Conservation (phyloP, 306 rosid species). For the Arachis stenosperma region DNA sequence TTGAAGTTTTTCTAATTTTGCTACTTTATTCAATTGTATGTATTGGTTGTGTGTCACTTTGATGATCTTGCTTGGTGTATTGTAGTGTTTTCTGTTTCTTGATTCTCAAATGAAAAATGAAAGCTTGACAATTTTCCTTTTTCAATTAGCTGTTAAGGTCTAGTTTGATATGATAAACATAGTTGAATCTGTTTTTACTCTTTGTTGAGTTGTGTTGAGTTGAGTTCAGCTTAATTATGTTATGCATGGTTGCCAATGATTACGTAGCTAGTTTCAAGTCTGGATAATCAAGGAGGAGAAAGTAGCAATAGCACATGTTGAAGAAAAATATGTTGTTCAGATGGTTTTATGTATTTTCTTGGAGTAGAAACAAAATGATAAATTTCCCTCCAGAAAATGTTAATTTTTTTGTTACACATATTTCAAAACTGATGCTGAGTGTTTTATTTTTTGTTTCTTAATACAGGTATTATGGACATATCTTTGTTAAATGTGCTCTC, state of each 20-base stretch:
- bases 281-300: background rate
- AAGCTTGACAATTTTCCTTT: background rate
- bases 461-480: slow-evolving; percentile 78
- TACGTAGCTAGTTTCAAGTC: background rate
- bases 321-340: background rate
- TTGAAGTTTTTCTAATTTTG: slow-evolving; percentile 13
- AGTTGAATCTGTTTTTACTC: background rate
- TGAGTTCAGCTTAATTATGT: background rate
- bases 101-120: background rate
- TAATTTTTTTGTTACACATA: too few species aligned
- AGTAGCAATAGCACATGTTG: background rate
- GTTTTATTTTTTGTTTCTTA: slow-evolving; percentile 21
- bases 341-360: background rate
- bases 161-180: background rate
- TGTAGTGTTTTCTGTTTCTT: background rate
- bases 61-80: slow-evolving; percentile 10
- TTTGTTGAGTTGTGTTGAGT: background rate
- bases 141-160: background rate
- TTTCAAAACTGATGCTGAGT: background rate
- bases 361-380: background rate
- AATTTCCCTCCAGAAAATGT: background rate
- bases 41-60: background rate
- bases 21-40: background rate
- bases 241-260: background rate
- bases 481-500: slow-evolving; percentile 62